Percentiles rank a stretch among this genome's conserved stretches.
These are phyloP conservation scores for Cadophora malorum DNA, from an alignment of 2,329 filamentous ascomycete species.

Conservation along the genomic window DNA sequence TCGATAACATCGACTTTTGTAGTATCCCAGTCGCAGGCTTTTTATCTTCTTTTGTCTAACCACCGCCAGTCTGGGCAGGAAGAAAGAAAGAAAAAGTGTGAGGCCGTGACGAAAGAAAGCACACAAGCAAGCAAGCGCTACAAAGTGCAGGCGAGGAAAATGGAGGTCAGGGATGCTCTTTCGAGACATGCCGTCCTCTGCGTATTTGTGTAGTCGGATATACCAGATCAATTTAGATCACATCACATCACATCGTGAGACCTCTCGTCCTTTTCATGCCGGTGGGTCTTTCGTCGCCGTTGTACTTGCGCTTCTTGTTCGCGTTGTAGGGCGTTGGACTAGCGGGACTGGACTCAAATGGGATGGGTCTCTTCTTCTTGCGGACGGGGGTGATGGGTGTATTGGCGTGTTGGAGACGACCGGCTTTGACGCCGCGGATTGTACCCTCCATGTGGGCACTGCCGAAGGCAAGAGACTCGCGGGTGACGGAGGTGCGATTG, in stretches of 20 bases:
- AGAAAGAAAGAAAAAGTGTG: background rate
- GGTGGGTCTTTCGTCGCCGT: conserved; percentile 31
- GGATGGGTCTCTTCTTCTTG: conserved; percentile 45
- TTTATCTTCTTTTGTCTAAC: conserved; percentile 11
- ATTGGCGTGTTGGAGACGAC: conserved; percentile 69
- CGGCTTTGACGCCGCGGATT: conserved; percentile 67
- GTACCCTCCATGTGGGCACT: conserved; percentile 65
- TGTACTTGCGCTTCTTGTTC: conserved; percentile 42
- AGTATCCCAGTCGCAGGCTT: background rate
- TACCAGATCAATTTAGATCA: background rate
- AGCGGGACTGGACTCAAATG: conserved; percentile 36
- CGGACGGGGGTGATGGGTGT: conserved; percentile 72
- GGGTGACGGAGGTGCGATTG: conserved; percentile 62
- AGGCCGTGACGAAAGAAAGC: background rate
- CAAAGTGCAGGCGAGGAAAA: background rate
- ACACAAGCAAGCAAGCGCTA: background rate
- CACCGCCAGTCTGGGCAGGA: background rate
- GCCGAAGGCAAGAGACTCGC: conserved; percentile 68
- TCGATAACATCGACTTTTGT: background rate
- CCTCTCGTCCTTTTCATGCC: conserved; percentile 42
- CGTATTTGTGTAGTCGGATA: conserved; percentile 9
- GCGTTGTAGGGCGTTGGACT: conserved; percentile 37
- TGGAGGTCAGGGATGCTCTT: conserved; percentile 23
- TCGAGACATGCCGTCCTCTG: conserved; percentile 22
- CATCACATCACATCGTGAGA: conserved; percentile 20